phyloP scores from a whole-genome alignment of 2,329 filamentous ascomycete genomes.

The Apiospora malaysiana region DNA sequence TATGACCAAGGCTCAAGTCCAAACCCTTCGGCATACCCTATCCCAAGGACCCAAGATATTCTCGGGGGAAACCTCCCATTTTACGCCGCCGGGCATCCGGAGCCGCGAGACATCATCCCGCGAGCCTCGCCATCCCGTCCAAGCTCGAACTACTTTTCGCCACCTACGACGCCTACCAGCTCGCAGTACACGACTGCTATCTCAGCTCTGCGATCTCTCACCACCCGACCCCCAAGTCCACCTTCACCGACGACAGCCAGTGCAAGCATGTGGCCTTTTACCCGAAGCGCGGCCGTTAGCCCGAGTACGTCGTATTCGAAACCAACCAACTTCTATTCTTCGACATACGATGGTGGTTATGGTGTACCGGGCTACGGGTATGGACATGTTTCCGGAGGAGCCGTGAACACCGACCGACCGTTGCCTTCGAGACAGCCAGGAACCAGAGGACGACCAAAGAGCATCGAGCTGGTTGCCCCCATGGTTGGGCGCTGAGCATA shows the following conservation, averaged over 20 bases:
- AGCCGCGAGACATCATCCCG: constrained; percentile 67
- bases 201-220: constrained; percentile 61
- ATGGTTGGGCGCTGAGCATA: constrained; percentile 55
- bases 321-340: constrained; percentile 51
- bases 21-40: constrained; percentile 36
- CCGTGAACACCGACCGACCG: constrained; percentile 55
- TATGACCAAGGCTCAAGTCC: constrained; percentile 53
- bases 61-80: constrained; percentile 47
- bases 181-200: constrained; percentile 57
- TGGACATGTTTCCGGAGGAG: constrained; percentile 42
- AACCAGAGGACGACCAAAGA: constrained; percentile 63
- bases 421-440: constrained; percentile 61
- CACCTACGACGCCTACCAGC: constrained; percentile 56
- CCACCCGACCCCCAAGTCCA: constrained; percentile 59
- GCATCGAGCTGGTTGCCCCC: constrained; percentile 68
- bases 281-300: constrained; percentile 56
- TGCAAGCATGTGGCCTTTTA: constrained; percentile 59
- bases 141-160: constrained; percentile 60
- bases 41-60: constrained; percentile 40
- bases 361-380: constrained; percentile 45
- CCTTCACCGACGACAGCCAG: constrained; percentile 55
- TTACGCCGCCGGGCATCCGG: constrained; percentile 52
- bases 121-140: constrained; percentile 68
- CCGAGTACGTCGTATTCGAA: constrained; percentile 59
- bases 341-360: constrained; percentile 58